Evolutionary conservation across 2,329 filamentous ascomycete genomes (phyloP).

Genomic region (Alternaria incomplexa): DNA sequence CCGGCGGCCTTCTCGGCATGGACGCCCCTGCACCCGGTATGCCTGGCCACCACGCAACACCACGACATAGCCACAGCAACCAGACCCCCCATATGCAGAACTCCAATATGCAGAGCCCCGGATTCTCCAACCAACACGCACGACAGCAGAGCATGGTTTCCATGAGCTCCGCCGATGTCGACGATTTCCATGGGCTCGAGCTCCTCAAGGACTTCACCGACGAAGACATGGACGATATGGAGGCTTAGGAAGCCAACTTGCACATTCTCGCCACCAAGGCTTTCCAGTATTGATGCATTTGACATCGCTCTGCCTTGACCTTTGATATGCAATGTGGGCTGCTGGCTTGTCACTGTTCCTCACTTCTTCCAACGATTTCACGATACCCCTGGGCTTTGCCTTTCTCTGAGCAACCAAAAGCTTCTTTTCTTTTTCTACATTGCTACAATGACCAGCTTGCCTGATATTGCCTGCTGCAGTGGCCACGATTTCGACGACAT

Average conservation of each 20-base stretch:
- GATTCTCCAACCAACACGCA: slow-evolving; percentile 9
- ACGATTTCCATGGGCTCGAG: slow-evolving; percentile 39
- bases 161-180: slow-evolving; percentile 18
- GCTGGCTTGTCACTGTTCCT: neutral
- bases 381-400: slow-evolving; percentile 19
- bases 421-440: neutral
- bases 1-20: slow-evolving; percentile 42
- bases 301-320: neutral
- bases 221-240: slow-evolving; percentile 29
- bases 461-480: neutral
- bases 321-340: neutral
- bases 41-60: neutral
- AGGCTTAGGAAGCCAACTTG: slow-evolving; percentile 4
- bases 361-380: slow-evolving; percentile 9
- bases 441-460: neutral
- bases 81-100: slow-evolving; percentile 10
- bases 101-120: neutral
- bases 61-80: slow-evolving; percentile 5
- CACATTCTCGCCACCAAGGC: neutral
- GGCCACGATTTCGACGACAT: slow-evolving; percentile 2
- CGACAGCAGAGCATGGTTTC: slow-evolving; percentile 19
- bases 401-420: slow-evolving; percentile 11
- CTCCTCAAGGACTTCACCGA: slow-evolving; percentile 40
- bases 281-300: neutral
- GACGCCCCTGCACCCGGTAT: slow-evolving; percentile 15